Evolutionary conservation across 352 stramenopile genomes (phyloP).

Genomic region (Phytopythium mirpurense): DNA sequence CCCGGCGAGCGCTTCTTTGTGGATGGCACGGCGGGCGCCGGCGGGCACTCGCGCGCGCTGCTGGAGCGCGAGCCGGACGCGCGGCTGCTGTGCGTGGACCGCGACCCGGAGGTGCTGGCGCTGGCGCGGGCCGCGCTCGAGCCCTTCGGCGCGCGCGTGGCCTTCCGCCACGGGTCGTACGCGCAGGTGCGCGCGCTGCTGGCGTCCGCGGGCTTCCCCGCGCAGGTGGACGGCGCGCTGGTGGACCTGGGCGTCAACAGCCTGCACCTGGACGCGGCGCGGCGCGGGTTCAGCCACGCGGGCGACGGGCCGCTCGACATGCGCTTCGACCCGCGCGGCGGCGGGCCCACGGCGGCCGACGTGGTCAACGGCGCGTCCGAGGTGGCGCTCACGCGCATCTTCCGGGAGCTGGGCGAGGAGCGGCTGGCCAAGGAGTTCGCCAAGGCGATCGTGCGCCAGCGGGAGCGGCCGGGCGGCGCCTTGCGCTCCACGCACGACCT

Average conservation of each 20-base stretch:
- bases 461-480: constrained; percentile 36
- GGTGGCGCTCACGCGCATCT: constrained; percentile 73
- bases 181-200: constrained; percentile 41
- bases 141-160: constrained; percentile 41
- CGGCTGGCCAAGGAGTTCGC: constrained; percentile 73
- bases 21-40: constrained; percentile 68
- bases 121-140: constrained; percentile 46
- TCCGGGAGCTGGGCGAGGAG: constrained; percentile 66
- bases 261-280: constrained; percentile 70
- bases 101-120: constrained; percentile 64
- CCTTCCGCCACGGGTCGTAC: constrained; percentile 61
- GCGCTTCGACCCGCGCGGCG: constrained; percentile 56
- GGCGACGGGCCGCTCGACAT: constrained; percentile 78
- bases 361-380: constrained; percentile 70
- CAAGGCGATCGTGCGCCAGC: constrained; percentile 69
- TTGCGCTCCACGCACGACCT: constrained; percentile 66
- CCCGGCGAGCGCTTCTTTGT: constrained; percentile 42
- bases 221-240: constrained; percentile 56
- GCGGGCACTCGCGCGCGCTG: constrained; percentile 59
- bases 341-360: constrained; percentile 39
- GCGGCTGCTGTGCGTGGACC: constrained; percentile 74
- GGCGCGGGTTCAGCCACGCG: constrained; percentile 67
- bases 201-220: constrained; percentile 28
- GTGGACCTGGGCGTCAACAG: constrained; percentile 82
- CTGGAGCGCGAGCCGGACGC: constrained; percentile 37